Evolutionary conservation across 345 rosid genomes (phyloP), one percentile per base, ranked within the genome.

Genomic region (Euphorbia pulcherrima): DNA sequence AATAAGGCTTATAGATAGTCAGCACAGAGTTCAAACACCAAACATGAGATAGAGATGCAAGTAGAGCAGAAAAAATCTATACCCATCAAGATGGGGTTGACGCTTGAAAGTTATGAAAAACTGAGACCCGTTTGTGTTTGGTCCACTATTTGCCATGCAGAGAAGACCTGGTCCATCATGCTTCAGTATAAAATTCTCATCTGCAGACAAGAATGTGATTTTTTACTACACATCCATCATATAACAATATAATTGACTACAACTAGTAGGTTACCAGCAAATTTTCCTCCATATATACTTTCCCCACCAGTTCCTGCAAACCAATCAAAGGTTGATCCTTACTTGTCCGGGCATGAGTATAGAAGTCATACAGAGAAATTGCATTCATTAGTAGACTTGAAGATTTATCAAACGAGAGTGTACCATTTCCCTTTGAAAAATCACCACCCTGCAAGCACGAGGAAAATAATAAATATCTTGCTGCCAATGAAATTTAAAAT

Each of bases 301-400:
- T 95, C 98, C 70, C 99, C 99, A 65, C 99, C 99, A 65, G 99
- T 90, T 87, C 97, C 99, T 95, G 92, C 89, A 88, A 84, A 84
- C 80, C 86, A 94, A 84, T 76, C 62, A 83, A 83, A 80, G 68
- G 76, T 64, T 23, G 69, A 65, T 80, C 83, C 82, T 86, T 81
- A 81, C 78, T 80, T 68, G 68, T 88, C 82, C 69, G 77, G 82
- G 80, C 80, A 75, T 77, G 72, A 66, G 63, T 73, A 76, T 74
- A 68, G 69, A 82, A 74, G 80, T 74, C 77, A 78, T 80, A 76
- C 70, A 75, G 62, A 73, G 74, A 69, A 66, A 58, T 65, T 68
- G 65, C 78, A 79, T 62, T 75, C 71, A 66, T 6, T 66, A 65
- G 65, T 62, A 69, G 65, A 56, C 59, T 62, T 17, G 67, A 62